phyloP scores from a whole-genome alignment of 2,329 filamentous ascomycete genomes.

The Beauveria bassiana region DNA sequence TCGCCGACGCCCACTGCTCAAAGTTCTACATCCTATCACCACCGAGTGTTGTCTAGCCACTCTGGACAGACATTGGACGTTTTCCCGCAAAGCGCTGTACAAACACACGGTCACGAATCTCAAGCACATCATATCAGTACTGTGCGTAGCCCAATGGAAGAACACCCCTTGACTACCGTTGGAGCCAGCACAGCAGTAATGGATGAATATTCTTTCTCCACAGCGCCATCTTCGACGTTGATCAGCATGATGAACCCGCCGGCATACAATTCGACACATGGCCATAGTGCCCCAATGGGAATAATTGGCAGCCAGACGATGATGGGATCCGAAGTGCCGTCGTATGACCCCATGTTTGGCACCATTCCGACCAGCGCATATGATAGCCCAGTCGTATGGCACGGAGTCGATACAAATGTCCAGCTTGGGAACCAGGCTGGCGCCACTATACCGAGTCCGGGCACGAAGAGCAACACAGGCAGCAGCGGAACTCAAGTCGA shows the following conservation, averaged over 20 bases:
- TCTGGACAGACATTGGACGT: not conserved
- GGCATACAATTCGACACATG: slow-evolving; percentile 36
- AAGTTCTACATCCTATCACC: slow-evolving; percentile 16
- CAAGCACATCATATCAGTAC: not conserved
- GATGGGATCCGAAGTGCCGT: not conserved
- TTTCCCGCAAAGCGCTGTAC: not conserved
- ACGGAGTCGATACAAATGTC: slow-evolving; percentile 34
- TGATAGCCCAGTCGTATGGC: slow-evolving; percentile 44
- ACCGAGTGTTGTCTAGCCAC: not conserved
- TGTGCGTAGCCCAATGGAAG: slow-evolving; percentile 7
- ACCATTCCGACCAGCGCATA: slow-evolving; percentile 45
- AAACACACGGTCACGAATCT: not conserved
- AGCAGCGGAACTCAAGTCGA: slow-evolving; percentile 43
- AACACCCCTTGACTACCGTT: not conserved
- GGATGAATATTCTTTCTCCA: slow-evolving; percentile 27
- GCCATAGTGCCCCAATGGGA: slow-evolving; percentile 24
- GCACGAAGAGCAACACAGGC: slow-evolving; percentile 40
- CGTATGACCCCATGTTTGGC: slow-evolving; percentile 55
- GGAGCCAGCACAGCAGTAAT: slow-evolving; percentile 15
- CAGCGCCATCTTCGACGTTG: slow-evolving; percentile 15
- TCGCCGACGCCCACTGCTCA: slow-evolving; percentile 21
- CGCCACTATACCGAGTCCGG: slow-evolving; percentile 35
- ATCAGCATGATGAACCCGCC: slow-evolving; percentile 26
- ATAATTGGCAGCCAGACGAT: slow-evolving; percentile 24
- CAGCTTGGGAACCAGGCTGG: slow-evolving; percentile 28